These are phyloP conservation scores for Podospora fimiseda DNA, from an alignment of 495 filamentous ascomycete species.

Conservation along the genomic window DNA sequence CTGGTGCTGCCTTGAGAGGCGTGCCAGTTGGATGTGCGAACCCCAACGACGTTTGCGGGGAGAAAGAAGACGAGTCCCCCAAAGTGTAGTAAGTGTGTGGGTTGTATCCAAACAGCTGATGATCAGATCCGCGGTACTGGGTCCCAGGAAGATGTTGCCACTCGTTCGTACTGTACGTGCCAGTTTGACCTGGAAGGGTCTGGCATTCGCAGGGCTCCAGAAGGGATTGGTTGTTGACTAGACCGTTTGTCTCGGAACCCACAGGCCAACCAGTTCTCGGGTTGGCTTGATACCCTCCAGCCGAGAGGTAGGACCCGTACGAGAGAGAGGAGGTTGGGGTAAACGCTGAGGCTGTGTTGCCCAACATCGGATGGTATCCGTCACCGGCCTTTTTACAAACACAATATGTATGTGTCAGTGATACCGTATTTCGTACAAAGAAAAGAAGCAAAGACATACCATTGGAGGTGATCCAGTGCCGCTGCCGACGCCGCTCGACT, in stretches of 20 bases:
- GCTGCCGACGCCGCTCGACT: neutral
- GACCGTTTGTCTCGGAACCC: neutral
- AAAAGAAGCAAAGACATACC: too few species aligned
- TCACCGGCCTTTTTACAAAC: neutral
- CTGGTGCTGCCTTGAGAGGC: neutral
- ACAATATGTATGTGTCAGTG: too few species aligned
- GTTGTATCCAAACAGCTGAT: too few species aligned
- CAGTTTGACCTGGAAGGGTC: too few species aligned
- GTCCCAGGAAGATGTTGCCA: too few species aligned
- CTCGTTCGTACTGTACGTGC: too few species aligned
- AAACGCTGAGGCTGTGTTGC: neutral
- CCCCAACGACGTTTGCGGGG: conserved; percentile 1
- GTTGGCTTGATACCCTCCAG: too few species aligned
- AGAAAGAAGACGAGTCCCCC: conserved; percentile 4
- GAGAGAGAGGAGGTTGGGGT: neutral
- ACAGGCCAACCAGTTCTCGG: neutral
- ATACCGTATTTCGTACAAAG: too few species aligned
- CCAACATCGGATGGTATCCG: neutral
- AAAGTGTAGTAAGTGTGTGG: neutral
- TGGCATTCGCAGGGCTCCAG: too few species aligned
- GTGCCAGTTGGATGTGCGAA: neutral
- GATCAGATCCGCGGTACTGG: too few species aligned
- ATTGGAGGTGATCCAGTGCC: neutral
- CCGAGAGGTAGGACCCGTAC: neutral
- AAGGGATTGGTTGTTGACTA: too few species aligned